Evolutionary conservation across 352 stramenopile genomes (phyloP), one percentile per base, ranked within the genome.

Genomic region (Phytophthora capsici): DNA sequence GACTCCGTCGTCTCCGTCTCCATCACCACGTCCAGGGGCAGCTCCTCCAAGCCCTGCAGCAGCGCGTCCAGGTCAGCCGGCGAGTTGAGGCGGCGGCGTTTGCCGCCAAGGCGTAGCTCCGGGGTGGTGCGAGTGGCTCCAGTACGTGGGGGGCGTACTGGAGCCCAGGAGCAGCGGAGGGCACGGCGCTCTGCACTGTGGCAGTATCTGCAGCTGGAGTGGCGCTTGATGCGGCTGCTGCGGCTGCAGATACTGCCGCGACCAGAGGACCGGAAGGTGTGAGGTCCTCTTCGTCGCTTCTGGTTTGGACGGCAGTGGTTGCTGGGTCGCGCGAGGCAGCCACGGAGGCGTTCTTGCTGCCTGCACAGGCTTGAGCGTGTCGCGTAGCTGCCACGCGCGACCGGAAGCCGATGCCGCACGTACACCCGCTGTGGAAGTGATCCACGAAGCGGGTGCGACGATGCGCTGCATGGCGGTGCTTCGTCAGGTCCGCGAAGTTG

Each of bases 351-450:
- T 6, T 2, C 5, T 5, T 1, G 20, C 43, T 26, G 17, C 34
- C 2, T 19, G 10, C 25, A 14, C 43, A 28, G 4, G 19, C 20
- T 13, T 17, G 22, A 32, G 17, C 41, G 2, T 55, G 47, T 4
- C 25, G 23, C 16, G 28, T 55, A 3, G 47, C 47, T 19, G 47
- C 28, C n/a, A 16, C 19, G 26, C 41, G 41, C 20, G 41, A 49
- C 41, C 19, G 23, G 45, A 52, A 52, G 23, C 23, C 23, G 25
- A 52, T 37, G 45, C 45, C 45, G 23, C 45, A 52, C 45, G 45
- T 37, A n/a, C 45, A 52, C 23, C 22, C 45, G 45, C 41, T 49
- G 41, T 49, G 41, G 41, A 49, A 49, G 20, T 49, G 41, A 14
- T 49, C 19, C 41, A 49, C 41, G 41, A 49, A 49, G 41, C 20